Evolutionary conservation across 2,329 filamentous ascomycete genomes (phyloP), one percentile per base, ranked within the genome.

Genomic region (Fonsecaea multimorphosa): DNA sequence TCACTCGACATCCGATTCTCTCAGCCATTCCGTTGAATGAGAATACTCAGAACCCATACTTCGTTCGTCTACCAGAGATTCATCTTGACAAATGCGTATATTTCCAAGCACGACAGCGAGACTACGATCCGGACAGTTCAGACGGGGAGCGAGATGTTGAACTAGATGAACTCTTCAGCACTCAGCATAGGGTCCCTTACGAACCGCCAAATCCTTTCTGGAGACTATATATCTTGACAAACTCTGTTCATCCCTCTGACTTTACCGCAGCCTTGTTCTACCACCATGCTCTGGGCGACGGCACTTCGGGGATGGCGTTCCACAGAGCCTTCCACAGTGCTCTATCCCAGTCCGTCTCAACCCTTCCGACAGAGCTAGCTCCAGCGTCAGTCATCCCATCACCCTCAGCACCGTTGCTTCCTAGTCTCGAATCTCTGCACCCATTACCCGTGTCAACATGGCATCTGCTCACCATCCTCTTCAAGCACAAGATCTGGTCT

Each of bases 221-320:
- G 82, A 77, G 80, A 22, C 71, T 84, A 1, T 68, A 77, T 19
- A 69, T 84, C 24, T 63, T 82, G 8, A 70, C 72, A n/a, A 68
- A 74, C 14, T 44, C 70, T 14, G 68, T 66, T 8, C 63, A 72
- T 34, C 19, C 69, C 1, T 70, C 61, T 2, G 68, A 65, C 1
- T 83, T 84, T 64, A 81, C 79, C 0, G 79, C 77, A 1, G 73
- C 72, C 1, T 84, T 82, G 72, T 73, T 83, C 9, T 83, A 76
- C 67, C 82, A 85, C 63, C 82, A 84, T 73, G 79, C 78, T 1
- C 74, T 84, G 57, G 78, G 78, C 2, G 82, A 85, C 68, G 82
- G 82, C 1, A 73, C 72, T 8, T 82, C 80, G 0, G 80, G 79
- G 0, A 76, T 81, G 31, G 74, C 79, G 0, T 84, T 84, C 65